Percentiles rank a stretch among this genome's conserved stretches.
phyloP scores from a whole-genome alignment of 768 basidiomycete species.

The Agaricus sinodeliciosus region DNA sequence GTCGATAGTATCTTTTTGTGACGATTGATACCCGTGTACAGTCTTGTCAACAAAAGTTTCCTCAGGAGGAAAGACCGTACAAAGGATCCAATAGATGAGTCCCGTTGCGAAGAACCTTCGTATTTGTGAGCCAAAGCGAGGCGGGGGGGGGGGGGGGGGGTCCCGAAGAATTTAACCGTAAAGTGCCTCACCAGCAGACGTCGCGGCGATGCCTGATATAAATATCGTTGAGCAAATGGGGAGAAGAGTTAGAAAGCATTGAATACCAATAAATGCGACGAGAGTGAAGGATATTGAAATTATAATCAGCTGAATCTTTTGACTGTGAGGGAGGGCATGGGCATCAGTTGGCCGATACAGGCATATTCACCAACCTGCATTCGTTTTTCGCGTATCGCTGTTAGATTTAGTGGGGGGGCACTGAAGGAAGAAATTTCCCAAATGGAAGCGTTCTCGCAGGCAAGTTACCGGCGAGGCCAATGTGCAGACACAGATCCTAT shows the following conservation, averaged over 20 bases:
- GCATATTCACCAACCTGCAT: constrained; percentile 38
- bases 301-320: constrained; percentile 68
- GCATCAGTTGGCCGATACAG: background rate
- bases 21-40: constrained; percentile 23
- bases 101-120: constrained; percentile 33
- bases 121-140: background rate
- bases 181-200: constrained; percentile 64
- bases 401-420: no score
- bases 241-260: background rate
- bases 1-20: background rate
- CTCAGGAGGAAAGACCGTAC: constrained; percentile 31
- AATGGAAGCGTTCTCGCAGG: constrained; percentile 89
- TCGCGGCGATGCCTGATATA: constrained; percentile 59
- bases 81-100: constrained; percentile 29
- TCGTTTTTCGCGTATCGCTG: constrained; percentile 71
- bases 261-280: constrained; percentile 57
- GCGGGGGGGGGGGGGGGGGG: no score
- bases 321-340: constrained; percentile 29
- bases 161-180: constrained; percentile 71
- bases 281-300: constrained; percentile 76
- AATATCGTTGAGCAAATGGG: background rate
- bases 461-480: constrained; percentile 19
- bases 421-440: constrained; percentile 70
- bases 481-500: constrained; percentile 12
- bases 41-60: constrained; percentile 34